phyloP scores from a whole-genome alignment of 225 moss, liverwort and hornwort species.

The Polytrichum formosum region DNA sequence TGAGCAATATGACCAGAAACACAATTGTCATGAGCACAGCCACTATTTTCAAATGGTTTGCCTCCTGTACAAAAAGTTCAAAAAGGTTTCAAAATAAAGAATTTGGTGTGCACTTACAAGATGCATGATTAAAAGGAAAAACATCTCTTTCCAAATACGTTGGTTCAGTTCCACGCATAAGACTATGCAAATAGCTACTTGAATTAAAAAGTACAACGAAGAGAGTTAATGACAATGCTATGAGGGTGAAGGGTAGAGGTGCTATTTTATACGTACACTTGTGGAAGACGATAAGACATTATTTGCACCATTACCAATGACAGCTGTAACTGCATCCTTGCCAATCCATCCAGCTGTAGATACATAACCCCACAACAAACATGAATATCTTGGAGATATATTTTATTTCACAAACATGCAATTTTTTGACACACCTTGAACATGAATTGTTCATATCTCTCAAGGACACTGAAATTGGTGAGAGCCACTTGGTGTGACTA shows the following conservation, averaged over 20 bases:
- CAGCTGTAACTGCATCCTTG: conserved; percentile 62
- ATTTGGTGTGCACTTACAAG: too few relatives aligned
- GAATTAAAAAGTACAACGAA: not conserved
- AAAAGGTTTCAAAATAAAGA: not conserved
- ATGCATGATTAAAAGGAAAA: too few relatives aligned
- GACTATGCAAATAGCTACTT: too few relatives aligned
- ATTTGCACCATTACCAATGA: conserved; percentile 64
- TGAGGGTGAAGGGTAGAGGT: not conserved
- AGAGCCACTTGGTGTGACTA: too few relatives aligned
- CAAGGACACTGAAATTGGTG: too few relatives aligned
- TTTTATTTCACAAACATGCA: not conserved
- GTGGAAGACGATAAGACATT: conserved; percentile 56
- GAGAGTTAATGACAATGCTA: not conserved
- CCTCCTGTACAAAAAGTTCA: conserved; percentile 41
- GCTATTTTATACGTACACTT: conserved; percentile 21
- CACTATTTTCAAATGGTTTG: conserved; percentile 81
- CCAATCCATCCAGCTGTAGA: conserved; percentile 95
- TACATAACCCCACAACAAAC: not conserved
- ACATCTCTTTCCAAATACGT: too few relatives aligned
- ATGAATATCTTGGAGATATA: not conserved
- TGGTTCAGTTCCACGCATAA: too few relatives aligned
- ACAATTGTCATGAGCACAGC: conserved; percentile 75
- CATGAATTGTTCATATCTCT: too few relatives aligned
- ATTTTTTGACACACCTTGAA: too few relatives aligned
- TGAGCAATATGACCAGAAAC: conserved; percentile 50